These are phyloP conservation scores for Pyrenochaeta sp. DNA, from an alignment of 2,329 filamentous ascomycete genomes.

Conservation along the genomic window DNA sequence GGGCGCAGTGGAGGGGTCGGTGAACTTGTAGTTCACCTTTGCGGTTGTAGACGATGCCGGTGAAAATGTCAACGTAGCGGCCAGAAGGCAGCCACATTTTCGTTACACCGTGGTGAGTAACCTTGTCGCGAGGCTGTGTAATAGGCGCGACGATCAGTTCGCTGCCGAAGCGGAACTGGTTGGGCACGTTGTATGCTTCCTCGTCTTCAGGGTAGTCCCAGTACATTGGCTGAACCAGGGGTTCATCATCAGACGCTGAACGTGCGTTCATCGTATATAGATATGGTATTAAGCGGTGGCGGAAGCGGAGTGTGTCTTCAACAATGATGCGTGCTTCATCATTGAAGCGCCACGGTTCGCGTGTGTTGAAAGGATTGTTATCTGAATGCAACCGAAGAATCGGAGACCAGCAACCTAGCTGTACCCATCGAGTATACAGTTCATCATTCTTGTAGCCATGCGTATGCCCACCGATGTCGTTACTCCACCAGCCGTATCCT, in stretches of 20 bases:
- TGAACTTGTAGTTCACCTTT: constrained; percentile 62
- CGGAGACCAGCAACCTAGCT: constrained; percentile 68
- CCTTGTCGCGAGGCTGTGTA: constrained; percentile 58
- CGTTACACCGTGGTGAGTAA: constrained; percentile 58
- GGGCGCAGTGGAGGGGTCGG: constrained; percentile 59
- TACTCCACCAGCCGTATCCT: constrained; percentile 74
- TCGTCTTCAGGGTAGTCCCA: constrained; percentile 64
- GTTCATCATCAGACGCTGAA: constrained; percentile 56
- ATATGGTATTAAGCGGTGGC: constrained; percentile 68
- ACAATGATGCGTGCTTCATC: constrained; percentile 58
- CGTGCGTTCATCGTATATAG: constrained; percentile 66
- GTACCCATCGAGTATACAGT: constrained; percentile 67
- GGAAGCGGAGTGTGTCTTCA: constrained; percentile 60
- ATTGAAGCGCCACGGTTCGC: constrained; percentile 69
- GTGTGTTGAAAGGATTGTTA: constrained; percentile 65
- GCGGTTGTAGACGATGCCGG: constrained; percentile 65
- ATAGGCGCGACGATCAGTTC: constrained; percentile 66
- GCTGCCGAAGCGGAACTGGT: constrained; percentile 68
- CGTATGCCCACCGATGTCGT: constrained; percentile 73
- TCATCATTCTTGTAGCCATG: constrained; percentile 66
- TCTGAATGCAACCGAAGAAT: constrained; percentile 69
- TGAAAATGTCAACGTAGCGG: constrained; percentile 67
- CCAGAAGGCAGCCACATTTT: constrained; percentile 66
- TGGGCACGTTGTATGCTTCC: constrained; percentile 65
- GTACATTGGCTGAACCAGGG: constrained; percentile 69